Evolutionary conservation across 164 flowering plant species (phyloP).

Genomic region (Umbellularia californica): DNA sequence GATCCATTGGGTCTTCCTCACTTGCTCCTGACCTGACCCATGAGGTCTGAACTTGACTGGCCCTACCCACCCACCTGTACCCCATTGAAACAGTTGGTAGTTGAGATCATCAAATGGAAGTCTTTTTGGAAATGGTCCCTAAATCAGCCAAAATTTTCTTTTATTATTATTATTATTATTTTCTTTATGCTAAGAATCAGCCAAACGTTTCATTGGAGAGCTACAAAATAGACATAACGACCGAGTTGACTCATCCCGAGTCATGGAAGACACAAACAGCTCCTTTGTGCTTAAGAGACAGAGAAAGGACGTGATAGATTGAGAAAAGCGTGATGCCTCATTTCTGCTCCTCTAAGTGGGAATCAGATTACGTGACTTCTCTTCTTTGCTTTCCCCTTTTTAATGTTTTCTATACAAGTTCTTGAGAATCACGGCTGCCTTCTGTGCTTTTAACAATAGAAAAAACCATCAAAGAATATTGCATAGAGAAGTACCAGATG

Average conservation of each 20-base stretch:
- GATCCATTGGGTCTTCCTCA: too few species aligned
- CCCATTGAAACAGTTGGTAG: too few species aligned
- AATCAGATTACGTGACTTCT: conserved; percentile 15
- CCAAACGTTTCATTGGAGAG: neutral
- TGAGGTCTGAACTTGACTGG: too few species aligned
- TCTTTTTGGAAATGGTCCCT: too few species aligned
- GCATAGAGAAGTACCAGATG: neutral
- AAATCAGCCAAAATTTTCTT: too few species aligned
- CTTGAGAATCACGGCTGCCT: conserved; percentile 13
- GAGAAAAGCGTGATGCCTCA: neutral
- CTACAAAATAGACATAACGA: neutral
- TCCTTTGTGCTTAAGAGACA: neutral
- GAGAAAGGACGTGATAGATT: neutral
- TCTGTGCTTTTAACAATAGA: neutral
- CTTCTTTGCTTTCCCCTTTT: neutral
- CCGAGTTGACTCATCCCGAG: neutral
- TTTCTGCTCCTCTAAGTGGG: neutral
- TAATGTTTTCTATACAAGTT: neutral
- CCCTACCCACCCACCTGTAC: too few species aligned
- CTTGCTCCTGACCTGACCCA: too few species aligned
- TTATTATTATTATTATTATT: too few species aligned
- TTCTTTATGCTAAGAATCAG: neutral
- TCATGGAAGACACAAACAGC: neutral
- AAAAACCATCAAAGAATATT: neutral
- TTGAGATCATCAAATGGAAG: too few species aligned